Conservation (phyloP, 2,329 filamentous ascomycete genomes). For the Hypoxylon sp. region DNA sequence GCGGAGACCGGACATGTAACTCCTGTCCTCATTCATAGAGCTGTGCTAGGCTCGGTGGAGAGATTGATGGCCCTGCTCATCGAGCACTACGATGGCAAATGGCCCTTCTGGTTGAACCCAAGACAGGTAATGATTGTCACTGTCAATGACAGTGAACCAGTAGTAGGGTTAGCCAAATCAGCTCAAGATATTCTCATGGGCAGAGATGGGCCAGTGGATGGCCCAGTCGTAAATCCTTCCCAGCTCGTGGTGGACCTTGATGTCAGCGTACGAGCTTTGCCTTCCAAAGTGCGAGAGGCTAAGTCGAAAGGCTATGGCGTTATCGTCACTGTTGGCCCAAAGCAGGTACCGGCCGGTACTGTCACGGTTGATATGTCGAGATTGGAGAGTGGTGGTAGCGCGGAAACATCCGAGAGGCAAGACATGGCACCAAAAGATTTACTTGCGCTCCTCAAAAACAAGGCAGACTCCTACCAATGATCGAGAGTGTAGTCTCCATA, state of each 20-base stretch:
- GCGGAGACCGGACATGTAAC: constrained; percentile 71
- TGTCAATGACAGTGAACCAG: constrained; percentile 72
- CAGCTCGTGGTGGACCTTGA: constrained; percentile 79
- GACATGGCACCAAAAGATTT: constrained; percentile 63
- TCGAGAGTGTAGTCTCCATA: constrained; percentile 30
- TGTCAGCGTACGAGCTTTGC: constrained; percentile 71
- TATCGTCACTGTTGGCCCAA: constrained; percentile 79
- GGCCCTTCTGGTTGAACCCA: constrained; percentile 92
- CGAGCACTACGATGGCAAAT: constrained; percentile 83
- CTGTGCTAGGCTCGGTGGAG: constrained; percentile 87
- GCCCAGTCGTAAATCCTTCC: constrained; percentile 68
- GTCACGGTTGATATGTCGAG: constrained; percentile 65
- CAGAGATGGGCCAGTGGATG: constrained; percentile 54
- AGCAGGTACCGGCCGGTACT: constrained; percentile 71
- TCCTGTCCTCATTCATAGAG: constrained; percentile 87
- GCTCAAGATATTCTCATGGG: constrained; percentile 68
- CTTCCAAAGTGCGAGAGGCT: constrained; percentile 81
- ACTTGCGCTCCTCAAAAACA: constrained; percentile 61
- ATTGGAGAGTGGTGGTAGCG: constrained; percentile 45
- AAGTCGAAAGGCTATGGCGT: constrained; percentile 79
- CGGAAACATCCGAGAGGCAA: constrained; percentile 52
- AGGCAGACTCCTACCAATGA: constrained; percentile 65
- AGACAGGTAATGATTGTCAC: constrained; percentile 82
- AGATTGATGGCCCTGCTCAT: constrained; percentile 88
- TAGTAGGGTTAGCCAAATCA: constrained; percentile 65